Base-by-base conservation (phyloP, 2,329 filamentous ascomycete species). In the Sphaerostilbella broomeana region DNA sequence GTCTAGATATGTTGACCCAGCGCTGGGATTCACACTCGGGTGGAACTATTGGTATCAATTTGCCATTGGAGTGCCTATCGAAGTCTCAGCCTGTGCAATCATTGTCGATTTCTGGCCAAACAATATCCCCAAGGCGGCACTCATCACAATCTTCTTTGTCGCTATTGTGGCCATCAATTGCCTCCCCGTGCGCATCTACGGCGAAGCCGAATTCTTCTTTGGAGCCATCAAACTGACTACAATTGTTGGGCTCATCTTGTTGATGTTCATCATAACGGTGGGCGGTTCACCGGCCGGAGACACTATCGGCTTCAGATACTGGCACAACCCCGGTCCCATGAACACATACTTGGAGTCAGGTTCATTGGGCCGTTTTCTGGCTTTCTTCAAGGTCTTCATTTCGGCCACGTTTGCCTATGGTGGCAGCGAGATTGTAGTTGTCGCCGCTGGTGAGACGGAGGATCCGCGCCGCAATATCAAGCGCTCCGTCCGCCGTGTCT, bases 21-120 rank as follows among this genome's bases (percentile, higher is more conserved):
- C 42, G n/a, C 38, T 68, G 21, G 68, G 64, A 21, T 73, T 71
- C 37, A 65, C 69, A 2, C 52, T 74, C 15, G 65, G 69, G 9
- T 73, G 68, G 68, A 70, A 71, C 35, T 73, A 72, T 48, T 73
- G 65, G 65, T 70, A 69, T 45, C 59, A 69, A 38, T 64, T 68
- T n/a, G 64, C 66, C 22, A 69, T 72, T 36, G 67, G 64, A 3
- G 65, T 70, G n/a, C 63, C 65, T 3, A 62, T 69, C 45, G 68
- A 72, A 42, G 60, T 71, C 15, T 70, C 63, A 4, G 66, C 59
- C 5, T 64, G 65, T 16, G 65, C 62, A n/a, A 57, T 70, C 11
- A 61, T 72, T 38, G 60, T 72, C 8, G 62, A 69, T 45, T 72
- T 66, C 53, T 70, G 64, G 65, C 47, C 51, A 17, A 49, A 53